phyloP scores from a whole-genome alignment of 2,329 filamentous ascomycete species.

The Talaromyces verruculosus region DNA sequence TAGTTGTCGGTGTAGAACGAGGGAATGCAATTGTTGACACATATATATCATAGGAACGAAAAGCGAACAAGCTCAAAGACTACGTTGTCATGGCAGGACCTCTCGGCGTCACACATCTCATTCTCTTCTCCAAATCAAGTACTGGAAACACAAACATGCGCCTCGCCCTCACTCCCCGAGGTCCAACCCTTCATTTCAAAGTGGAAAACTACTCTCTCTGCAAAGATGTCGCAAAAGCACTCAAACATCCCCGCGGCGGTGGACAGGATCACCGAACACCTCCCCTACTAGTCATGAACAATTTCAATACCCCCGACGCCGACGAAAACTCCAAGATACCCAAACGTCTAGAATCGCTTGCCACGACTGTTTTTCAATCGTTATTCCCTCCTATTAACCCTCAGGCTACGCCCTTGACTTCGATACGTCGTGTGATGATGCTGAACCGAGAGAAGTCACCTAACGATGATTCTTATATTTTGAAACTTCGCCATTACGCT shows the following conservation, averaged over 20 bases:
- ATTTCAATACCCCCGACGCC: conserved; percentile 69
- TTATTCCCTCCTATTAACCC: conserved; percentile 95
- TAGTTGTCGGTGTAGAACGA: not conserved
- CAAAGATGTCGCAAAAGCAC: conserved; percentile 81
- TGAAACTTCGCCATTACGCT: conserved; percentile 90
- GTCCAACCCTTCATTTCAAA: conserved; percentile 89
- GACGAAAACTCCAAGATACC: conserved; percentile 67
- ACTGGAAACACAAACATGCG: conserved; percentile 91
- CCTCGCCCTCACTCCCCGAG: conserved; percentile 80
- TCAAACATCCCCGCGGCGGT: conserved; percentile 77
- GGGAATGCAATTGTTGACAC: not conserved
- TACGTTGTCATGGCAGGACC: conserved; percentile 95
- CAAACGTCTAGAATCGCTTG: conserved; percentile 87
- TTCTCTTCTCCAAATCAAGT: conserved; percentile 88
- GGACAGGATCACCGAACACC: conserved; percentile 84
- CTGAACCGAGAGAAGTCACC: conserved; percentile 71
- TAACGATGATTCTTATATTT: conserved; percentile 67
- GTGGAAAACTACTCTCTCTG: conserved; percentile 93
- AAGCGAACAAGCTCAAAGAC: conserved; percentile 83
- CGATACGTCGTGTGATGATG: conserved; percentile 88
- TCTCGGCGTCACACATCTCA: conserved; percentile 84
- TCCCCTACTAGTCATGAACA: conserved; percentile 97
- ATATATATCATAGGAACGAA: conserved; percentile 62
- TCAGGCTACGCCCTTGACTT: conserved; percentile 80
- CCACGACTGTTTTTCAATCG: conserved; percentile 92